Evolutionary conservation across 768 basidiomycete genomes (phyloP).

Genomic region (Termitomyces sp.): DNA sequence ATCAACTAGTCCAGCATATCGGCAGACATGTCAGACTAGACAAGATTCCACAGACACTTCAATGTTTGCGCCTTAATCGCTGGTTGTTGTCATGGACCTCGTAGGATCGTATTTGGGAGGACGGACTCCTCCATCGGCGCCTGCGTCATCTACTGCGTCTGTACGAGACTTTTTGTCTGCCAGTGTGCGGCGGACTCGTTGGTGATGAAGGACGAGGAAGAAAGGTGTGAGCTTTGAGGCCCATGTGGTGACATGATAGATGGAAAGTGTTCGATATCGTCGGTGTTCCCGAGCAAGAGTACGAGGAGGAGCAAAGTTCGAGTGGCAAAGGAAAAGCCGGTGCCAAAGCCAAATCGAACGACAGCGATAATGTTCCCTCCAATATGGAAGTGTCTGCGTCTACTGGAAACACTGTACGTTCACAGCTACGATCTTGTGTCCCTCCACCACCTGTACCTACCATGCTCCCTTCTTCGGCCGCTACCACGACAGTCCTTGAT

Average conservation of each 20-base stretch:
- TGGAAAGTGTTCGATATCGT: constrained; percentile 69
- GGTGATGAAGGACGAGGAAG: constrained; percentile 42
- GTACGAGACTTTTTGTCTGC: constrained; percentile 49
- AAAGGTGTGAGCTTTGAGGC: constrained; percentile 66
- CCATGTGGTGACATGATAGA: constrained; percentile 82
- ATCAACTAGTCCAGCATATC: background rate
- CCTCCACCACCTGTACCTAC: constrained; percentile 9
- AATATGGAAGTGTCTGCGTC: constrained; percentile 7
- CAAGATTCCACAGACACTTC: constrained; percentile 18
- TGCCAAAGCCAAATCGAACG: background rate
- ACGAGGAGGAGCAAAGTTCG: background rate
- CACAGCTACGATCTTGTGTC: constrained; percentile 53
- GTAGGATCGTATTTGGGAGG: no score
- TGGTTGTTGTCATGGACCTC: constrained; percentile 46
- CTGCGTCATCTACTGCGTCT: constrained; percentile 16
- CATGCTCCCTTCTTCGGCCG: background rate
- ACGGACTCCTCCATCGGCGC: no score
- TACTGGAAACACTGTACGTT: constrained; percentile 45
- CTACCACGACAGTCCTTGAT: constrained; percentile 8
- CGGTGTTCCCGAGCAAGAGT: constrained; percentile 29
- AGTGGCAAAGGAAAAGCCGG: background rate
- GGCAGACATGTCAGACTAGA: constrained; percentile 12
- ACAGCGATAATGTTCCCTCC: background rate
- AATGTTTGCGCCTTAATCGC: constrained; percentile 18
- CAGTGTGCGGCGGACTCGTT: constrained; percentile 58